phyloP scores from a whole-genome alignment of 257 asterid genomes.

The Gentiana dahurica region DNA sequence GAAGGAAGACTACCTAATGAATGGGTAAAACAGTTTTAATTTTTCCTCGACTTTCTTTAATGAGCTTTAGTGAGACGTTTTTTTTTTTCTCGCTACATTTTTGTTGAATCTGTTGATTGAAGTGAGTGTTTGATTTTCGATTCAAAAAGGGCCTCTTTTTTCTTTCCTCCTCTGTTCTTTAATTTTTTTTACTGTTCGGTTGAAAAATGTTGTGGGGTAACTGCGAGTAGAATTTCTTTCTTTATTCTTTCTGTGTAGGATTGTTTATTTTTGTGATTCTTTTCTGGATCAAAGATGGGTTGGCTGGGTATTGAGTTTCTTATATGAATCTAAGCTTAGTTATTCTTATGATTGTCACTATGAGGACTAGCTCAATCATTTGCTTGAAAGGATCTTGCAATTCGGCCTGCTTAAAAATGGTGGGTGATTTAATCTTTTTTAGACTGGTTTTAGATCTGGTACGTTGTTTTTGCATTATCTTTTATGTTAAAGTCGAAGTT shows the following conservation, averaged over 20 bases:
- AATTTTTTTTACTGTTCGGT: constrained; percentile 11
- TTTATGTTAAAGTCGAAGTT: no score
- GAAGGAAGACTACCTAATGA: constrained; percentile 1
- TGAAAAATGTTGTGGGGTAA: constrained; percentile 9
- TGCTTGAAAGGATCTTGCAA: background rate
- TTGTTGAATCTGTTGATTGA: constrained; percentile 7
- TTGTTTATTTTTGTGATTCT: background rate
- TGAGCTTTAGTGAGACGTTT: constrained; percentile 20
- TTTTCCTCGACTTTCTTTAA: constrained; percentile 12
- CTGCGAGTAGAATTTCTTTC: constrained; percentile 21
- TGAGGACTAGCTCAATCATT: background rate
- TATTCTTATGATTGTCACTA: background rate
- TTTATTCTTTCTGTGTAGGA: constrained; percentile 2
- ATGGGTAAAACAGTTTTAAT: constrained; percentile 10
- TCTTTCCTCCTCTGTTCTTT: constrained; percentile 3
- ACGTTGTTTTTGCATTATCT: no score
- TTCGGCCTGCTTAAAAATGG: no score
- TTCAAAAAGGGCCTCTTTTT: constrained; percentile 6
- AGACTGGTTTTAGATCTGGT: no score
- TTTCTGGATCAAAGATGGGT: constrained; percentile 8
- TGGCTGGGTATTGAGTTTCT: constrained; percentile 4
- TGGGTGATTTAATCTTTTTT: no score
- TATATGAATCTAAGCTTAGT: constrained; percentile 1
- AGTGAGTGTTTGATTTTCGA: constrained; percentile 10
- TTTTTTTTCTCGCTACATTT: no score